A percentile compares a stretch with the other conserved stretches of the same genome.
Conservation (phyloP, 306 rosid species). For the Malus sieversii region DNA sequence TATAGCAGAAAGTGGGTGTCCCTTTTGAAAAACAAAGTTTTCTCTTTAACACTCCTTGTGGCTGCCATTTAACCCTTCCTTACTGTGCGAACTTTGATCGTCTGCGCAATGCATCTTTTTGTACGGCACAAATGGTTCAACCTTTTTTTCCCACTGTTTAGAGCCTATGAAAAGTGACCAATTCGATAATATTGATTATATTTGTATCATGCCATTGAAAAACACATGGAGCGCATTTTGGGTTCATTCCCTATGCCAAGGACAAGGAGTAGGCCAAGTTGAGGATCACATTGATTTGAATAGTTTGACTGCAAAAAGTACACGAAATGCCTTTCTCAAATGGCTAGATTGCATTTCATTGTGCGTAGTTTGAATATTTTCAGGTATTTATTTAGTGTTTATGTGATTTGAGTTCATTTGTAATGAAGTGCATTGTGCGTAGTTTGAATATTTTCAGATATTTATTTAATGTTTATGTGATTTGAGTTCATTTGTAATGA, state of each 20-base stretch:
- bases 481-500: no score
- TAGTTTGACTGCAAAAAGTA: not conserved
- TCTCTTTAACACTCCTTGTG: conserved; percentile 32
- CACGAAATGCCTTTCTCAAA: not conserved
- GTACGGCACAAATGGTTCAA: conserved; percentile 21
- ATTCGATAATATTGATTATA: conserved; percentile 15
- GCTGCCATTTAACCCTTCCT: conserved; percentile 31
- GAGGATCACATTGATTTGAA: not conserved
- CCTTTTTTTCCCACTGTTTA: not conserved
- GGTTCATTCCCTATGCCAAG: conserved; percentile 10
- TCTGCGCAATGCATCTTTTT: conserved; percentile 24
- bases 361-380: no score
- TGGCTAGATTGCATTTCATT: not conserved
- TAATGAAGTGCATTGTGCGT: not conserved
- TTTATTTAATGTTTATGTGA: not conserved
- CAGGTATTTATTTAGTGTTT: not conserved
- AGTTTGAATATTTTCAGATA: no score
- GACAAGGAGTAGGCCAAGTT: not conserved
- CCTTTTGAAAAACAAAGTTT: conserved; percentile 41
- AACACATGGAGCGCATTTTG: conserved; percentile 37
- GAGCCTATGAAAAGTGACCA: conserved; percentile 1
- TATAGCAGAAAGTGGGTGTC: conserved; percentile 42
- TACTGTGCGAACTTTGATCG: conserved; percentile 12
- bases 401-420: not conserved
- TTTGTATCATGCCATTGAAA: conserved; percentile 16